These are phyloP conservation scores for Phytopythium chamaehyphon DNA, from an alignment of 352 stramenopile genomes.

Conservation along the genomic window DNA sequence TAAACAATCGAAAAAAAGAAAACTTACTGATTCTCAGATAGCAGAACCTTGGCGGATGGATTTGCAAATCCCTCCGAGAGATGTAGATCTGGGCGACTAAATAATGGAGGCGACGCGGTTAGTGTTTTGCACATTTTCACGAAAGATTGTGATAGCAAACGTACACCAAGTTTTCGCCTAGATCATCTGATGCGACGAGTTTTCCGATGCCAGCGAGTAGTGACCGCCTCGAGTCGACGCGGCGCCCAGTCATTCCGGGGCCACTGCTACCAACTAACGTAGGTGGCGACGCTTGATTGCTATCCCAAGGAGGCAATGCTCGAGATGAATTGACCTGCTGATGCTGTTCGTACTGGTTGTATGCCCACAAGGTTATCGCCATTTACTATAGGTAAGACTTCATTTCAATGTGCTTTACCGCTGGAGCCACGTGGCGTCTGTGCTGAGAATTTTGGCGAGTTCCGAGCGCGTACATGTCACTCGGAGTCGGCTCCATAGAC, in stretches of 20 bases:
- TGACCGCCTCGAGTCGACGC: slow-evolving; percentile 48
- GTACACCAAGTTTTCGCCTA: slow-evolving; percentile 36
- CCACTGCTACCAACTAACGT: slow-evolving; percentile 21
- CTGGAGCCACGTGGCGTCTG: slow-evolving; percentile 55
- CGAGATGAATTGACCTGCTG: slow-evolving; percentile 11
- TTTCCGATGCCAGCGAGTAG: slow-evolving; percentile 77
- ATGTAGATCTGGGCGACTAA: slow-evolving; percentile 43
- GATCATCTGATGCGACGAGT: slow-evolving; percentile 52
- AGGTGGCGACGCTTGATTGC: neutral
- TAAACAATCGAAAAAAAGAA: neutral
- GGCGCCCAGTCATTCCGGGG: slow-evolving; percentile 31
- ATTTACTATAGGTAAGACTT: too few relatives aligned
- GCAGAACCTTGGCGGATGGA: slow-evolving; percentile 47
- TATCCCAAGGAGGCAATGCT: slow-evolving; percentile 5
- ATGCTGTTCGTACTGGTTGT: slow-evolving; percentile 13
- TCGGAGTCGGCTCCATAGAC: slow-evolving; percentile 40
- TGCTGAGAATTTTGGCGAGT: slow-evolving; percentile 53
- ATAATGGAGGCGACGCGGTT: neutral
- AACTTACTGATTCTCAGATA: slow-evolving; percentile 71
- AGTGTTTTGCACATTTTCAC: slow-evolving; percentile 33
- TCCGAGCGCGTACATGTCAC: slow-evolving; percentile 41
- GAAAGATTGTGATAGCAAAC: slow-evolving; percentile 3
- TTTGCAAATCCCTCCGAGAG: slow-evolving; percentile 51
- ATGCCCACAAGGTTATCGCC: too few relatives aligned
- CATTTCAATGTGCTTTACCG: slow-evolving; percentile 28